Evolutionary conservation across 2,329 filamentous ascomycete species (phyloP).

Genomic region (Fusarium tanahbumbuense): DNA sequence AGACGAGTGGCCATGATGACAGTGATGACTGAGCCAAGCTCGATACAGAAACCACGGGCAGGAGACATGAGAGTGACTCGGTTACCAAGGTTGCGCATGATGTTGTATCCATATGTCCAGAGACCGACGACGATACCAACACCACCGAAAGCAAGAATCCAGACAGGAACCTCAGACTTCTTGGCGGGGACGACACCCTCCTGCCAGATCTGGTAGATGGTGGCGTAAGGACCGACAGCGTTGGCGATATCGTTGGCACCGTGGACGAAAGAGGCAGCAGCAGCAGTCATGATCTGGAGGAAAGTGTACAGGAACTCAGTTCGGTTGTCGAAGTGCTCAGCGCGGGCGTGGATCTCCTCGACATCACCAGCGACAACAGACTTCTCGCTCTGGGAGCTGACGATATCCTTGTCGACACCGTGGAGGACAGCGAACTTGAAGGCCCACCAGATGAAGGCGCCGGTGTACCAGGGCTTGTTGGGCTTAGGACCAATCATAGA

Average conservation of each 20-base stretch:
- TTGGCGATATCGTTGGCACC: slow-evolving; percentile 75
- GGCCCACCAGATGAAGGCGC: slow-evolving; percentile 57
- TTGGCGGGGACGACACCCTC: slow-evolving; percentile 57
- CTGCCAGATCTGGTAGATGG: slow-evolving; percentile 71
- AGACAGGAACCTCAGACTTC: slow-evolving; percentile 65
- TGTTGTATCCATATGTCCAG: slow-evolving; percentile 72
- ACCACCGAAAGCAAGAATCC: slow-evolving; percentile 69
- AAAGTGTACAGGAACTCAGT: slow-evolving; percentile 71
- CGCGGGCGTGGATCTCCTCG: slow-evolving; percentile 66
- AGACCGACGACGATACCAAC: slow-evolving; percentile 65
- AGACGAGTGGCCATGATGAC: slow-evolving; percentile 73
- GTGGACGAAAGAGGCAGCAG: slow-evolving; percentile 72
- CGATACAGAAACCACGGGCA: slow-evolving; percentile 69
- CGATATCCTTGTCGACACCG: slow-evolving; percentile 59
- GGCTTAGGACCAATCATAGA: slow-evolving; percentile 55
- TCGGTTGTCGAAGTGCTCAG: slow-evolving; percentile 70
- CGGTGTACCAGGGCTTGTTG: slow-evolving; percentile 57
- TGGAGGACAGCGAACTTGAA: slow-evolving; percentile 60
- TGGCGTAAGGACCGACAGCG: slow-evolving; percentile 71
- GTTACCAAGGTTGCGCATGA: slow-evolving; percentile 73
- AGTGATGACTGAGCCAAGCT: slow-evolving; percentile 70
- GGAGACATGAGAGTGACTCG: slow-evolving; percentile 72
- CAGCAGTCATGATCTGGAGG: slow-evolving; percentile 69
- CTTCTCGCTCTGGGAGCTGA: slow-evolving; percentile 51
- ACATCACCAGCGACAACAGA: slow-evolving; percentile 64